Evolutionary conservation across 2,329 filamentous ascomycete genomes (phyloP).

Genomic region (Diaporthe citriasiana): DNA sequence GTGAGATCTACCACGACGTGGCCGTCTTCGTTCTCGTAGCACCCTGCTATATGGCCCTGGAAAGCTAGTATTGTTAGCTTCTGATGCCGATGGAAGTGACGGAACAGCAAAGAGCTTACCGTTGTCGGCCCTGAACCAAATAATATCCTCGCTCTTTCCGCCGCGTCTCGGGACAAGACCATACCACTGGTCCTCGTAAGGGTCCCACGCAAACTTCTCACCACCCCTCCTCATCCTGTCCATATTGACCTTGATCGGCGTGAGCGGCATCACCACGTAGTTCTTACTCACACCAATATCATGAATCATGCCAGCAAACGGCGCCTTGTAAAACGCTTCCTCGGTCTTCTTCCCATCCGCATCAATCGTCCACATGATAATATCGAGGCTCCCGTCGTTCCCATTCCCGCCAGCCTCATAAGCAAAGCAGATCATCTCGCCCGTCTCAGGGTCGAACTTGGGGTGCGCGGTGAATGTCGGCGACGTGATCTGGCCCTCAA

Average conservation of each 20-base stretch:
- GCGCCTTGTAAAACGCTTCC: conserved; percentile 64
- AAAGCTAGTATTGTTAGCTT: conserved; percentile 51
- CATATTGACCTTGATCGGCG: conserved; percentile 61
- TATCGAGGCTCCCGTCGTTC: conserved; percentile 58
- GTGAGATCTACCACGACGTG: conserved; percentile 61
- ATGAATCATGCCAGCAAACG: conserved; percentile 67
- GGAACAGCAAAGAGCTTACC: conserved; percentile 50
- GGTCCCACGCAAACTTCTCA: conserved; percentile 67
- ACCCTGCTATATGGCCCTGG: conserved; percentile 63
- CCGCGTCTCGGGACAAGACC: conserved; percentile 65
- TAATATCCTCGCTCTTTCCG: conserved; percentile 65
- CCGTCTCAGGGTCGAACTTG: conserved; percentile 65
- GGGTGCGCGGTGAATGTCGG: conserved; percentile 67
- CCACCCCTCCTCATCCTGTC: conserved; percentile 60
- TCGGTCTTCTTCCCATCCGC: conserved; percentile 59
- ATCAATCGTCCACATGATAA: conserved; percentile 63
- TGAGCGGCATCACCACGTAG: conserved; percentile 62
- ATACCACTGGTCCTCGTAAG: conserved; percentile 68
- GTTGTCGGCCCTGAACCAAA: conserved; percentile 66
- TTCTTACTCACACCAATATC: conserved; percentile 64
- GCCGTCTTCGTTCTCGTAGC: conserved; percentile 62
- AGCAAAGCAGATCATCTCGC: conserved; percentile 66
- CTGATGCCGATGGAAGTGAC: neutral
- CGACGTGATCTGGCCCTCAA: conserved; percentile 62
- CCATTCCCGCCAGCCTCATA: conserved; percentile 63